Percentiles rank a stretch among this genome's conserved stretches.
Evolutionary conservation across 495 filamentous ascomycete species (phyloP).

Genomic region (Aspergillus panamensis): DNA sequence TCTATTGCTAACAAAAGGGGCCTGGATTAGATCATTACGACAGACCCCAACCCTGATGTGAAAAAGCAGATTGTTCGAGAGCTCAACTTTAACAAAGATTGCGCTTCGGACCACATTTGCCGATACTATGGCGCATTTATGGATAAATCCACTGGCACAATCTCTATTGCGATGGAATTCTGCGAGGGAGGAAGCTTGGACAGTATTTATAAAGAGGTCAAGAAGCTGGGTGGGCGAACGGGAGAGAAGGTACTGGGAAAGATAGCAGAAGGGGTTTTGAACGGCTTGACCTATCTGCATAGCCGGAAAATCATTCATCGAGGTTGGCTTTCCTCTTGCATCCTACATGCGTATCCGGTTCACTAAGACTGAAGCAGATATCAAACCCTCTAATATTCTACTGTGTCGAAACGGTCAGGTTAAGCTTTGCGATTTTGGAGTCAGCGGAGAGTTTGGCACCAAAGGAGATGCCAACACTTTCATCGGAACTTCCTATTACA

Average conservation of each 20-base stretch:
- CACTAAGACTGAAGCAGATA: constrained; percentile 52
- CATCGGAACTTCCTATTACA: constrained; percentile 98
- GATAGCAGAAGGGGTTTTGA: constrained; percentile 91
- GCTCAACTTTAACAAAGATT: constrained; percentile 95
- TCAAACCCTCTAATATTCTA: constrained; percentile 97
- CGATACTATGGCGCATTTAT: constrained; percentile 95
- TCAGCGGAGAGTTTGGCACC: constrained; percentile 95
- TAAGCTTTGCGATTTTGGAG: constrained; percentile 97
- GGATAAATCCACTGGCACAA: constrained; percentile 87
- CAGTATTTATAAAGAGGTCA: constrained; percentile 94
- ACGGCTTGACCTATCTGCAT: constrained; percentile 94
- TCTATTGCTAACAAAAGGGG: constrained; percentile 20
- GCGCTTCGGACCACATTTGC: constrained; percentile 90
- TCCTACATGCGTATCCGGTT: background rate
- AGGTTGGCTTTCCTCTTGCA: constrained; percentile 39
- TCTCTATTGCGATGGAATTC: constrained; percentile 98
- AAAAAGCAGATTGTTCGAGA: constrained; percentile 97
- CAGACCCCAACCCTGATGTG: constrained; percentile 93
- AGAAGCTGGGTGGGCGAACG: constrained; percentile 87
- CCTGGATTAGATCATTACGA: constrained; percentile 81
- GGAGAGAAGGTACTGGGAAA: constrained; percentile 99
- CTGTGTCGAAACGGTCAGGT: constrained; percentile 89
- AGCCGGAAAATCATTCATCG: constrained; percentile 95
- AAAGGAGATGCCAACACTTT: constrained; percentile 99
- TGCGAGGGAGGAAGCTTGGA: constrained; percentile 95